Evolutionary conservation across 495 filamentous ascomycete species (phyloP).

Genomic region (Daldinia decipiens): DNA sequence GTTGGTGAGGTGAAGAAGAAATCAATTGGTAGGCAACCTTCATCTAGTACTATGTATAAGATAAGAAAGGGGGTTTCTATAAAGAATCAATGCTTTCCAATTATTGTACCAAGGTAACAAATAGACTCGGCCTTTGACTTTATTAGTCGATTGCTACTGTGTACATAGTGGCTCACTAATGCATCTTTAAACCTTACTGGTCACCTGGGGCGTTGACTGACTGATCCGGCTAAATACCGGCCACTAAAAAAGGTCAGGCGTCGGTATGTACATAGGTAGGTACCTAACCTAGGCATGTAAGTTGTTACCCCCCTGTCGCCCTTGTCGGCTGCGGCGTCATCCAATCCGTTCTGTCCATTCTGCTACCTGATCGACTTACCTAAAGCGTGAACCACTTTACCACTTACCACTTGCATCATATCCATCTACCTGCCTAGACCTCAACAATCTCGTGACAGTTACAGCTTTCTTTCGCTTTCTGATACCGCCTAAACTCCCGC

Average conservation of each 20-base stretch:
- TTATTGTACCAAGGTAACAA: not conserved
- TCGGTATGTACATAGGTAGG: not conserved
- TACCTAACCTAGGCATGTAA: not conserved
- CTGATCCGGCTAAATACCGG: conserved; percentile 29
- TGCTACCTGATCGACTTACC: conserved; percentile 21
- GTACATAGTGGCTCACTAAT: too few relatives aligned
- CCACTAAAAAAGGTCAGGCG: conserved; percentile 22
- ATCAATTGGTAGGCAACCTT: not conserved
- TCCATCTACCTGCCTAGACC: conserved; percentile 24
- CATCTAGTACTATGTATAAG: not conserved
- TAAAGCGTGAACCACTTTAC: conserved; percentile 14
- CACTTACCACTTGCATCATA: conserved; percentile 24
- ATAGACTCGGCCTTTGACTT: conserved; percentile 3
- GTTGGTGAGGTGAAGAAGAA: not conserved
- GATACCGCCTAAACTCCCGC: not conserved
- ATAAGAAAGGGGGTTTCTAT: not conserved
- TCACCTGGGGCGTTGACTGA: not conserved
- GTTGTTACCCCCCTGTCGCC: conserved; percentile 8
- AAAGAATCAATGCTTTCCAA: not conserved
- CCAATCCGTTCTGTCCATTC: conserved; percentile 12
- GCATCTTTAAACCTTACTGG: not conserved
- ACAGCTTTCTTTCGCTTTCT: conserved; percentile 13
- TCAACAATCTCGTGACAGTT: conserved; percentile 27
- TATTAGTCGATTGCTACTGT: conserved; percentile 8
- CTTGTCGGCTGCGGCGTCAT: conserved; percentile 34